Percentiles rank a stretch among this genome's conserved stretches.
phyloP scores from a whole-genome alignment of 805 yeast genomes.

The Sugiyamaella mastotermitis region DNA sequence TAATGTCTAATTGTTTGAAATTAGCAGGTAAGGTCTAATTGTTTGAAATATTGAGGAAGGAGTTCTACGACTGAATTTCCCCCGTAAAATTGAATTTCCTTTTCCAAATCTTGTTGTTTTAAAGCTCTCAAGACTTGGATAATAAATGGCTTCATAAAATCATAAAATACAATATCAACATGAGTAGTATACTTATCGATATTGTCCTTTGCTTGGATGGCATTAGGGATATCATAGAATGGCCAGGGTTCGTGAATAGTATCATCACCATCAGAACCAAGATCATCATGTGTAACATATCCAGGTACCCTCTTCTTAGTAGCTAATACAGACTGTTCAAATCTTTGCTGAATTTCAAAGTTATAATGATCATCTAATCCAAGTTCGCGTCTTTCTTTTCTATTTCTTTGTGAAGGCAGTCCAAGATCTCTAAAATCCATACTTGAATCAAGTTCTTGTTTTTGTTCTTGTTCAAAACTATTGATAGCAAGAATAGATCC shows the following conservation, averaged over 20 bases:
- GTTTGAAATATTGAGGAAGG: conserved; percentile 23
- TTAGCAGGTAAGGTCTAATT: too few species aligned
- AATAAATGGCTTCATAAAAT: conserved; percentile 57
- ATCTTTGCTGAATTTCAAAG: neutral
- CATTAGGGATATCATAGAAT: conserved; percentile 68
- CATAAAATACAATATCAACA: conserved; percentile 73
- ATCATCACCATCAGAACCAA: conserved; percentile 83
- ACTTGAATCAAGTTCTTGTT: too few species aligned
- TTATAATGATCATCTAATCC: neutral
- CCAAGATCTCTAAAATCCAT: conserved; percentile 17
- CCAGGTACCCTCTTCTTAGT: conserved; percentile 42
- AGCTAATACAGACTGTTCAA: conserved; percentile 11
- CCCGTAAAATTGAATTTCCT: conserved; percentile 16
- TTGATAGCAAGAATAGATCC: conserved; percentile 35
- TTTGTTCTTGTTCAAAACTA: conserved; percentile 9
- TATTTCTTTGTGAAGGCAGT: conserved; percentile 11
- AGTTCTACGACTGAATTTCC: conserved; percentile 28
- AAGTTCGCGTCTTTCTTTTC: neutral
- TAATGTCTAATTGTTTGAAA: too few species aligned
- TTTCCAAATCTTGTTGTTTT: conserved; percentile 15
- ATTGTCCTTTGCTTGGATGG: conserved; percentile 47
- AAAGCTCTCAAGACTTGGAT: conserved; percentile 38
- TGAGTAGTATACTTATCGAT: conserved; percentile 26
- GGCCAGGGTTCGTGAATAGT: conserved; percentile 56
- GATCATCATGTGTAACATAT: conserved; percentile 76